Conservation (phyloP, 2,329 filamentous ascomycete species). For the Fusarium abutilonis region DNA sequence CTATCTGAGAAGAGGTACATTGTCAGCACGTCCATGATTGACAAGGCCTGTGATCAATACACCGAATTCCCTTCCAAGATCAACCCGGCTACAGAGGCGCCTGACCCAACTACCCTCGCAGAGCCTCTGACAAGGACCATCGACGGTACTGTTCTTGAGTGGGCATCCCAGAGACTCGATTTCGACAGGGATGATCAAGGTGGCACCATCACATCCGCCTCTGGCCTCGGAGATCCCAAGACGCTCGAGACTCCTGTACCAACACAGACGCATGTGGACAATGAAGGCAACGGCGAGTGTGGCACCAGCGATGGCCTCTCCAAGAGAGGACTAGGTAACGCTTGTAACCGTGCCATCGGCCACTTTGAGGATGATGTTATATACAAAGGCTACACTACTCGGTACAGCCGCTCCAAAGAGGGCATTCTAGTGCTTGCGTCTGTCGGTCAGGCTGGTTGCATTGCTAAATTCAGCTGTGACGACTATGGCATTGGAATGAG, state of each 20-base stretch:
- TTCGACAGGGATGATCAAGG: not conserved
- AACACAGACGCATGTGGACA: slow-evolving; percentile 18
- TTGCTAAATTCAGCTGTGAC: slow-evolving; percentile 25
- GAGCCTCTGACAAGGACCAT: slow-evolving; percentile 10
- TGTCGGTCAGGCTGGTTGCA: slow-evolving; percentile 4
- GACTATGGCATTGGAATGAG: slow-evolving; percentile 30
- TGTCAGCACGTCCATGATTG: slow-evolving; percentile 3
- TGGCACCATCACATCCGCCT: not conserved
- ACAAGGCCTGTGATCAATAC: not conserved
- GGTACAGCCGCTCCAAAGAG: slow-evolving; percentile 17
- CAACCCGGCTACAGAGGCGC: not conserved
- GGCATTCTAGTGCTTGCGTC: slow-evolving; percentile 11
- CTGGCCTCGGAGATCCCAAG: not conserved
- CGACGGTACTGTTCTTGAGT: slow-evolving; percentile 14
- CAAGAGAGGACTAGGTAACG: slow-evolving; percentile 7
- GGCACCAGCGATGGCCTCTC: slow-evolving; percentile 16
- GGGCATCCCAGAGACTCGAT: slow-evolving; percentile 1
- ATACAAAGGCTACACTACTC: slow-evolving; percentile 14
- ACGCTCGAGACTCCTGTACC: slow-evolving; percentile 17
- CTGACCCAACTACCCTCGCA: slow-evolving; percentile 1
- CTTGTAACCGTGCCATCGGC: slow-evolving; percentile 18
- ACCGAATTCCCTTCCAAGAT: slow-evolving; percentile 8
- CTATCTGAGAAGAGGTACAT: slow-evolving; percentile 9
- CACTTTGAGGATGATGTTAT: slow-evolving; percentile 12
- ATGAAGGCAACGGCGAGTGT: slow-evolving; percentile 19